Conservation (phyloP, 2,329 filamentous ascomycete genomes). For the Knufia petricola region DNA sequence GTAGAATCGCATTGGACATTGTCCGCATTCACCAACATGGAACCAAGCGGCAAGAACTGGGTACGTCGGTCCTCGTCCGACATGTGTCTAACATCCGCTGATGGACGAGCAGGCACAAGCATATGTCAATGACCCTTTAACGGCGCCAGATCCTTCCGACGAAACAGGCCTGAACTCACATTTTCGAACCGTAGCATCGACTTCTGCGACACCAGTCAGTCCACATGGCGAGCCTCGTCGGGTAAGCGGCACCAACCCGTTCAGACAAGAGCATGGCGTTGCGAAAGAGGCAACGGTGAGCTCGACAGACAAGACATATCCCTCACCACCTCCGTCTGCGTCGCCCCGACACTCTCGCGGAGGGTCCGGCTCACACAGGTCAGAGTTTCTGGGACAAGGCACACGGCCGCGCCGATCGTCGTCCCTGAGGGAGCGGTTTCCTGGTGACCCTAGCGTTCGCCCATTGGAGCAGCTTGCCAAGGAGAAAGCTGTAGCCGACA, state of each 20-base stretch:
- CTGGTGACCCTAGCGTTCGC: slow-evolving; percentile 19
- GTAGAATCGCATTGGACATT: background rate
- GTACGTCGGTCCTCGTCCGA: slow-evolving; percentile 26
- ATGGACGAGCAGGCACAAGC: slow-evolving; percentile 46
- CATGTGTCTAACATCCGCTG: slow-evolving; percentile 1
- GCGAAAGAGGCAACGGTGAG: slow-evolving; percentile 7
- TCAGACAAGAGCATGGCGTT: slow-evolving; percentile 6
- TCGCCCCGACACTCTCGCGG: slow-evolving; percentile 35
- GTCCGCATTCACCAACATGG: slow-evolving; percentile 21
- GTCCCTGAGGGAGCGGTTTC: slow-evolving; percentile 31
- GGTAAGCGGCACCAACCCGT: slow-evolving; percentile 22
- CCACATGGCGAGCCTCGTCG: slow-evolving; percentile 8
- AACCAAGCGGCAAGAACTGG: slow-evolving; percentile 41
- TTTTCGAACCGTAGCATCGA: slow-evolving; percentile 29
- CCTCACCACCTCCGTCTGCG: slow-evolving; percentile 46
- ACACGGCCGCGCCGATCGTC: slow-evolving; percentile 29
- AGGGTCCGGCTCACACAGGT: slow-evolving; percentile 16
- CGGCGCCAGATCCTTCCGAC: slow-evolving; percentile 56
- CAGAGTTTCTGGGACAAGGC: slow-evolving; percentile 16
- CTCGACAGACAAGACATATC: slow-evolving; percentile 27
- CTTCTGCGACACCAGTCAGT: slow-evolving; percentile 12
- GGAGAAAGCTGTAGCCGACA: slow-evolving; percentile 34
- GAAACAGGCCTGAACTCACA: slow-evolving; percentile 57
- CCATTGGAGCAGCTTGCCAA: slow-evolving; percentile 20
- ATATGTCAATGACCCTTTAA: slow-evolving; percentile 61